Evolutionary conservation across 2,329 filamentous ascomycete genomes (phyloP).

Genomic region (Trichoderma pleuroti): DNA sequence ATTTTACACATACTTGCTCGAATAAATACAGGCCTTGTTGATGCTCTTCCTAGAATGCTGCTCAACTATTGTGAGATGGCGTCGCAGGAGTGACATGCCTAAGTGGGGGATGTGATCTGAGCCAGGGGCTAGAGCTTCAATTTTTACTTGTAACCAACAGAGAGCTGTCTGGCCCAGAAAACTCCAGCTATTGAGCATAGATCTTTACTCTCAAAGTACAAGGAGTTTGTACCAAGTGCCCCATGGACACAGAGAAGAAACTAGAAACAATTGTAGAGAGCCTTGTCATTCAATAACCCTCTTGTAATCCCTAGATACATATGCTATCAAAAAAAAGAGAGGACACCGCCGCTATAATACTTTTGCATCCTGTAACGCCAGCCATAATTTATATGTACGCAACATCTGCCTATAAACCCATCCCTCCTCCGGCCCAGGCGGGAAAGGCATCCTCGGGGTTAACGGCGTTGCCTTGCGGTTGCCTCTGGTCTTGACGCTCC

Average conservation of each 20-base stretch:
- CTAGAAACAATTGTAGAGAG: background rate
- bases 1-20: too few relatives aligned
- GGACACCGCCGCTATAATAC: background rate
- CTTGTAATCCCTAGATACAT: background rate
- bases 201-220: background rate
- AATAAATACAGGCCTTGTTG: too few relatives aligned
- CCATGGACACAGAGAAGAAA: background rate
- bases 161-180: background rate
- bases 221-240: background rate
- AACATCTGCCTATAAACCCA: conserved; percentile 30
- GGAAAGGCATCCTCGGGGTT: conserved; percentile 30
- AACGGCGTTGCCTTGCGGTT: conserved; percentile 27
- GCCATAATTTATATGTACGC: conserved; percentile 19
- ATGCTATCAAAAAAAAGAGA: background rate
- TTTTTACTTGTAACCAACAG: background rate
- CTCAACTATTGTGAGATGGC: background rate
- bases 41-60: background rate
- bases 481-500: conserved; percentile 32
- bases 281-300: background rate
- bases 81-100: background rate
- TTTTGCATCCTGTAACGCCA: conserved; percentile 24
- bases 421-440: conserved; percentile 37
- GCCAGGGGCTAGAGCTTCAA: background rate
- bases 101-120: background rate
- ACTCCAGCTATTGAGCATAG: background rate